Base-by-base conservation (phyloP, 2,329 filamentous ascomycete genomes). In the Trichoderma endophyticum region DNA sequence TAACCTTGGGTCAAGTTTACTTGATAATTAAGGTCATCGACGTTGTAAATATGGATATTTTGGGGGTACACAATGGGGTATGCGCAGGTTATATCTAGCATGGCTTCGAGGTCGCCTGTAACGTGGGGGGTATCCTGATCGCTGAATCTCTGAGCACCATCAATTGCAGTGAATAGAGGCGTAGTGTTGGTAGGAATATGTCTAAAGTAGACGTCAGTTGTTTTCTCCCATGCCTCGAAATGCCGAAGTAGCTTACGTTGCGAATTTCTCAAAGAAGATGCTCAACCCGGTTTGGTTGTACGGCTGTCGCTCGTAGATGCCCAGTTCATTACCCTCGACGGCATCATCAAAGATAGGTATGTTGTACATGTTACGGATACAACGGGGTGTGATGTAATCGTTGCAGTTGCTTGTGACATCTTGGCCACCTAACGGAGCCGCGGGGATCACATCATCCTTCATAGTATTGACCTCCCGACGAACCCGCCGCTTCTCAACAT, bases 61-160 rank as follows among this genome's bases (percentile, higher is more conserved):
- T 87, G 85, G 1, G 86, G 86, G 77, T 83, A 87, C 74, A 88
- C 84, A 68, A 88, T 78, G 0, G 85, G 84, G 69, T 84, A 84
- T 9, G 80, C 79, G 32, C 84, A 79, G 70, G 84, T 76, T 68
- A 87, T 85, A 73, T 89, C 87, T 6, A 89, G 82, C 57, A 85
- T 79, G 1, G 85, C 84, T 78, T 89, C 34, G 6, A 43, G 28
- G 9, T 65, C 62, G n/a, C 62, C 62, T 8, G 28, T 54, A 4
- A 30, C 18, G 12, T 11, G 8, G 4, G 3, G 4, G 30, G 28
- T 54, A 4, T 34, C 7, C 6, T 54, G 4, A 65, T 65, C 12
- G n/a, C 18, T 21, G n/a, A 65, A n/a, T 15, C 26, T 54, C 18
- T 6, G 9, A 24, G 62, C 62, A 14, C 62, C 62, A 34, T 65